Evolutionary conservation across 176 grass and related monocot species (phyloP).

Genomic region (Calamus simplicifolius): DNA sequence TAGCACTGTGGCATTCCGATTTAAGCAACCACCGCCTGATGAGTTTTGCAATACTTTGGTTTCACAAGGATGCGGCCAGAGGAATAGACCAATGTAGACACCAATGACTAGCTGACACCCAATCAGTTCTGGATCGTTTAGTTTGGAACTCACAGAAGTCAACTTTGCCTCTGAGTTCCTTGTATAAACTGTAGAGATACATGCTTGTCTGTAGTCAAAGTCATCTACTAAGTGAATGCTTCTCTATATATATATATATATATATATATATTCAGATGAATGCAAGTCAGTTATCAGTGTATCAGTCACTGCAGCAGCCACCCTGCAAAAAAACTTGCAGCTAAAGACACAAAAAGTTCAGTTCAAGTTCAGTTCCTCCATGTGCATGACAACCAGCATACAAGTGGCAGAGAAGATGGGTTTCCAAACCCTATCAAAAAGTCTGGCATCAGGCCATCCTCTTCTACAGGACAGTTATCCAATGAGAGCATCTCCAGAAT

Average conservation of each 20-base stretch:
- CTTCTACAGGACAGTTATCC: slow-evolving; percentile 23
- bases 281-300: slow-evolving; percentile 37
- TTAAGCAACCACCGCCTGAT: no score
- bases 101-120: no score
- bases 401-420: slow-evolving; percentile 35
- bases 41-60: no score
- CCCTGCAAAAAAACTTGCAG: slow-evolving; percentile 66
- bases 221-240: no score
- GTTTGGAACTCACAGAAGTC: no score
- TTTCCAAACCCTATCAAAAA: slow-evolving; percentile 28
- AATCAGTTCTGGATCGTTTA: no score
- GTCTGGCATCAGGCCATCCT: slow-evolving; percentile 28
- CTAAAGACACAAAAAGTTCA: slow-evolving; percentile 19
- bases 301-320: slow-evolving; percentile 46
- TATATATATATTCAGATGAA: slow-evolving; percentile 47
- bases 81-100: no score
- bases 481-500: slow-evolving; percentile 12
- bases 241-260: slow-evolving; percentile 6
- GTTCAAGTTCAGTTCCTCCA: slow-evolving; percentile 4
- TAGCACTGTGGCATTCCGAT: no score
- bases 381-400: slow-evolving; percentile 25
- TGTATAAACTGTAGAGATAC: no score
- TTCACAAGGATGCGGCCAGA: no score
- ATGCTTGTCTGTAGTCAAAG: no score
- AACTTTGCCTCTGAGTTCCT: no score